Evolutionary conservation across 805 yeast genomes (phyloP), one percentile per base, ranked within the genome.

Genomic region (Zygoascus flipseniorum): DNA sequence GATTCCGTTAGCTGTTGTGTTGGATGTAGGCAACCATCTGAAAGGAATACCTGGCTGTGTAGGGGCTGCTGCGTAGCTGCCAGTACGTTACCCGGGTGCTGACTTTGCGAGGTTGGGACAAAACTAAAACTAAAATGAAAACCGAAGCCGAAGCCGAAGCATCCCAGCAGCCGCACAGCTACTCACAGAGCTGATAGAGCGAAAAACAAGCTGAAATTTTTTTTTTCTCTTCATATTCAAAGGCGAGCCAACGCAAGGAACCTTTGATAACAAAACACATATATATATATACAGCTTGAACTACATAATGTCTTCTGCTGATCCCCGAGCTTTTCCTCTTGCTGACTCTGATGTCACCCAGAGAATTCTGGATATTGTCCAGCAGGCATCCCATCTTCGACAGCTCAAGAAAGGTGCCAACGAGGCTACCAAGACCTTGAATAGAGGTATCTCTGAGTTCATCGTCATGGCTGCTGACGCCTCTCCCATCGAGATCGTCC

Each of bases 391-490:
- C 68, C 89, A 86, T 77, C 82, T 93, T 72, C 89, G 98, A 80
- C 99, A 93, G 78, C 83, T 93, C 75, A 93, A 93, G 82, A 93
- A 93, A 76, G 99, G 99, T 76, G 99, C 99, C 65, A 93, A 93
- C 74, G 99, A 93, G 79, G 96, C 98, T 69, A 93, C 97, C 76
- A 92, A 92, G 82, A 92, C 97, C 66, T 82, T 92, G 77, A 92
- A 92, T 86, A 87, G 98, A 81, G 99, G 99, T 84, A 92, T 92
- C 69, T 87, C 97, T 67, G 99, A 92, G 78, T 92, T 92, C 81
- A 90, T 92, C 74, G 88, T 92, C 77, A 89, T 93, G 97, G 99
- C 99, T 62, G 99, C 99, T 66, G 99, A 93, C 72, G 89, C 99
- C 67, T 96, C 90, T 76, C 99, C 99, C 67, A 90, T 93, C 70